Evolutionary conservation across 306 rosid genomes (phyloP).

Genomic region (Cicer bijugum): DNA sequence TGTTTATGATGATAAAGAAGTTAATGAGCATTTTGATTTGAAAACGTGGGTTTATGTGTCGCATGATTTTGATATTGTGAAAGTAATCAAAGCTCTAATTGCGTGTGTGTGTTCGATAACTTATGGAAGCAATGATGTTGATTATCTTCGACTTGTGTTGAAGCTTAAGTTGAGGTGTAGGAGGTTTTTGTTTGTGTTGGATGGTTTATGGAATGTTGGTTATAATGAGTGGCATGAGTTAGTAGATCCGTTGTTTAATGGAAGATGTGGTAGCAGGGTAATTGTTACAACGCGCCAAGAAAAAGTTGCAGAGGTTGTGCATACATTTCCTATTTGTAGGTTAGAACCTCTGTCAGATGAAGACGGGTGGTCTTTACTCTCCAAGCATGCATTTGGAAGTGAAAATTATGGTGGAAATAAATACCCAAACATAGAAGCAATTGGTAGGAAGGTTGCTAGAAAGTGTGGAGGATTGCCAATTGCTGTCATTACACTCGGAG

Average conservation of each 20-base stretch:
- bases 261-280: slow-evolving; percentile 50
- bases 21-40: not conserved
- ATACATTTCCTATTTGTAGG: slow-evolving; percentile 45
- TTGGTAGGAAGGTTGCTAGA: slow-evolving; percentile 47
- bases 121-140: not conserved
- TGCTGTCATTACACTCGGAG: slow-evolving; percentile 55
- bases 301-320: slow-evolving; percentile 49
- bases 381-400: slow-evolving; percentile 48
- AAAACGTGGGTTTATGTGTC: not conserved
- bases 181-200: slow-evolving; percentile 26
- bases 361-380: slow-evolving; percentile 49
- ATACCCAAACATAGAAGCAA: slow-evolving; percentile 36
- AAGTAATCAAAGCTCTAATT: not conserved
- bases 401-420: not conserved
- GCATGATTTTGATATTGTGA: not conserved
- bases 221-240: slow-evolving; percentile 50
- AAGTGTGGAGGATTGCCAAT: slow-evolving; percentile 57
- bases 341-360: slow-evolving; percentile 45
- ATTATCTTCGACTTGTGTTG: not conserved
- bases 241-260: slow-evolving; percentile 34
- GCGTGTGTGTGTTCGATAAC: not conserved
- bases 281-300: slow-evolving; percentile 48
- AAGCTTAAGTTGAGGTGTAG: not conserved
- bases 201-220: slow-evolving; percentile 48
- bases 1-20: not conserved